These are phyloP conservation scores for Agaricales sp. DNA, from an alignment of 1,284 basidiomycete genomes.

Conservation along the genomic window DNA sequence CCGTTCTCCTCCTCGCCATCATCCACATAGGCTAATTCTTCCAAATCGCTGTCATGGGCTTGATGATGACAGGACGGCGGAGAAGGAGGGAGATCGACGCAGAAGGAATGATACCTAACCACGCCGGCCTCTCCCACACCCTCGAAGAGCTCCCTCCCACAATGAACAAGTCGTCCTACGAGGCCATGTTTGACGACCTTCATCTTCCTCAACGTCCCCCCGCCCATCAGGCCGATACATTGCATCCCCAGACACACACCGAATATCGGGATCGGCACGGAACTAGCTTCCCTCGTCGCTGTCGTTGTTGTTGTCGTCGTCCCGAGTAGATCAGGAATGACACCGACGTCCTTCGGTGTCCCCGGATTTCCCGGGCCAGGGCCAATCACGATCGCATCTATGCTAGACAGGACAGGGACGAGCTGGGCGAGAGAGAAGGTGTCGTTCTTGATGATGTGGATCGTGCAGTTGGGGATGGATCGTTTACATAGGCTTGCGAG, in stretches of 20 bases:
- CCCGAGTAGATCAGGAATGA: slow-evolving; percentile 59
- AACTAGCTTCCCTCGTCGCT: too few species aligned
- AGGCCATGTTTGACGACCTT: slow-evolving; percentile 75
- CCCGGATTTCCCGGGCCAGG: slow-evolving; percentile 79
- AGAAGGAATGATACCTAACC: slow-evolving; percentile 81
- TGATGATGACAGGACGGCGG: background rate
- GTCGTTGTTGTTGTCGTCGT: too few species aligned
- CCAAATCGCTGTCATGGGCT: slow-evolving; percentile 31
- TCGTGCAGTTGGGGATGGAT: slow-evolving; percentile 44
- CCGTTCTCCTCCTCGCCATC: slow-evolving; percentile 53
- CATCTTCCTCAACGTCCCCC: slow-evolving; percentile 46
- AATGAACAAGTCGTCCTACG: slow-evolving; percentile 56
- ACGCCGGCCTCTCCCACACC: slow-evolving; percentile 52
- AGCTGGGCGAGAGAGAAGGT: slow-evolving; percentile 39
- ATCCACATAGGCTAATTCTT: slow-evolving; percentile 58
- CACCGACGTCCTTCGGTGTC: slow-evolving; percentile 48
- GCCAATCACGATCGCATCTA: slow-evolving; percentile 64
- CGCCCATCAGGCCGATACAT: slow-evolving; percentile 74
- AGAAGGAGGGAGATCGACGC: slow-evolving; percentile 34
- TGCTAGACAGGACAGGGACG: slow-evolving; percentile 39
- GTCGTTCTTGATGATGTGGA: slow-evolving; percentile 70
- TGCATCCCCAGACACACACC: slow-evolving; percentile 92
- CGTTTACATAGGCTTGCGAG: slow-evolving; percentile 53
- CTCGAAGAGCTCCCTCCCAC: slow-evolving; percentile 49
- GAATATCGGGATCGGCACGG: slow-evolving; percentile 59